Conservation (phyloP, 1,284 basidiomycete species). For the Ganoderma lingzhi region DNA sequence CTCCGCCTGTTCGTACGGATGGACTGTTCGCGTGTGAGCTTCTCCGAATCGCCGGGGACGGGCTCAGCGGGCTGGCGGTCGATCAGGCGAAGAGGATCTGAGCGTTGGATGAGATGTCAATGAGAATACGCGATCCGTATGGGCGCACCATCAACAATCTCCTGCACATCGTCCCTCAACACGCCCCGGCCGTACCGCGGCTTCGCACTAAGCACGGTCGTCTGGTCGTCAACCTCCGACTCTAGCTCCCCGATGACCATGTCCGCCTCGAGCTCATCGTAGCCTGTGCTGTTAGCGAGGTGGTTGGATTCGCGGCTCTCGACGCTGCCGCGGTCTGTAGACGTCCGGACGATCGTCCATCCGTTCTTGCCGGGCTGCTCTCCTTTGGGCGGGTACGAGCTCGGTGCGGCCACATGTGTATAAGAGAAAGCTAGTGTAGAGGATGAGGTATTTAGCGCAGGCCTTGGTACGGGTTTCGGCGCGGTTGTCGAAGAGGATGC, state of each 20-base stretch:
- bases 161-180: slow-evolving; percentile 73
- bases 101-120: slow-evolving; percentile 55
- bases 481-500: slow-evolving; percentile 51
- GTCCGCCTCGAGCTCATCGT: slow-evolving; percentile 65
- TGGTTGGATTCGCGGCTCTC: slow-evolving; percentile 40
- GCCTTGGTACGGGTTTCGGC: slow-evolving; percentile 65
- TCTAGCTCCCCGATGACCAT: slow-evolving; percentile 81
- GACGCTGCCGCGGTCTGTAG: slow-evolving; percentile 43
- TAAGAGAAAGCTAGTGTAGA: slow-evolving; percentile 82
- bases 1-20: slow-evolving; percentile 76
- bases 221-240: slow-evolving; percentile 55
- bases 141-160: slow-evolving; percentile 73
- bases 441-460: slow-evolving; percentile 58
- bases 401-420: slow-evolving; percentile 80
- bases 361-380: slow-evolving; percentile 62
- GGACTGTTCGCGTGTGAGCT: slow-evolving; percentile 75
- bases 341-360: slow-evolving; percentile 78
- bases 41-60: slow-evolving; percentile 54
- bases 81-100: slow-evolving; percentile 45
- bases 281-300: slow-evolving; percentile 40
- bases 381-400: slow-evolving; percentile 71
- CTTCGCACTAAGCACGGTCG: slow-evolving; percentile 43
- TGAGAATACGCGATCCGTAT: slow-evolving; percentile 32
- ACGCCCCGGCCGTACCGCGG: slow-evolving; percentile 53
- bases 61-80: slow-evolving; percentile 39